Percentiles rank a stretch among this genome's conserved stretches.
These are phyloP conservation scores for Chalciporus chontae DNA, from an alignment of 768 basidiomycete species.

Conservation along the genomic window DNA sequence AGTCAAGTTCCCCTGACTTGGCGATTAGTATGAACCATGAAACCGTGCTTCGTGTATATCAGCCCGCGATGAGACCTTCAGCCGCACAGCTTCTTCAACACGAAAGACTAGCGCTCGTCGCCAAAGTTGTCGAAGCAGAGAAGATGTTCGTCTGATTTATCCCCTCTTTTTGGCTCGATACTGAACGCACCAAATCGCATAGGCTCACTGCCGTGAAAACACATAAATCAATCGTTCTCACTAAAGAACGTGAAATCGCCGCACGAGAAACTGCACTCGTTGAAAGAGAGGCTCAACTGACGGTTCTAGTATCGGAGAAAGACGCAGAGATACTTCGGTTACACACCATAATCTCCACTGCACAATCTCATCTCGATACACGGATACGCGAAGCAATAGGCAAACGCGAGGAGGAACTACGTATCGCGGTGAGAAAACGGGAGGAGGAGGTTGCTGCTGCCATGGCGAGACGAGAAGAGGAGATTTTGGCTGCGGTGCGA, in stretches of 20 bases:
- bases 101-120: conserved; percentile 67
- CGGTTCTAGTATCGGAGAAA: conserved; percentile 47
- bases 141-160: conserved; percentile 53
- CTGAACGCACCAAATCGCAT: not conserved
- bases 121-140: conserved; percentile 72
- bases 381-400: conserved; percentile 56
- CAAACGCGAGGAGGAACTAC: conserved; percentile 66
- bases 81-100: conserved; percentile 78
- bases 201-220: conserved; percentile 65
- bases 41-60: not conserved
- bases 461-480: conserved; percentile 65
- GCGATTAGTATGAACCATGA: not conserved
- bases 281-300: conserved; percentile 54
- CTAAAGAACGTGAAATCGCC: conserved; percentile 63
- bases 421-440: conserved; percentile 58
- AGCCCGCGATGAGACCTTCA: conserved; percentile 88
- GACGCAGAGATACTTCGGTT: conserved; percentile 56
- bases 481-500: conserved; percentile 66
- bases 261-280: conserved; percentile 51
- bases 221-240: conserved; percentile 52
- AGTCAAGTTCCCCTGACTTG: conserved; percentile 16
- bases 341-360: conserved; percentile 40
- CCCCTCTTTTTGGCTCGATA: not conserved
- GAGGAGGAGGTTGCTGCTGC: conserved; percentile 68
- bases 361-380: conserved; percentile 40